Evolutionary conservation across 75 land plant species (phyloP).

Genomic region (Sequoia sempervirens): DNA sequence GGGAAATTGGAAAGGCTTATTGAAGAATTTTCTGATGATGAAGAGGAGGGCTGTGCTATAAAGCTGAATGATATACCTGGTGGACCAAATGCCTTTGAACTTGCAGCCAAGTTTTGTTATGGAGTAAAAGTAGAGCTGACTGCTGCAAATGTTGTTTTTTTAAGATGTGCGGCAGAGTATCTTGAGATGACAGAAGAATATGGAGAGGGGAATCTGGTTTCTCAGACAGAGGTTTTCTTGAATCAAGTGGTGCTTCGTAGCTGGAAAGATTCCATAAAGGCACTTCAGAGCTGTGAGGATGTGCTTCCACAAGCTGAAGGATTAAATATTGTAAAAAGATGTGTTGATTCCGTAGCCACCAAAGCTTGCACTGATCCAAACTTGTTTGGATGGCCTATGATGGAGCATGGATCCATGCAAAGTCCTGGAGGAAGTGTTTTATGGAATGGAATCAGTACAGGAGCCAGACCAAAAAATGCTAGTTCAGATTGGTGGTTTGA

Average conservation of each 20-base stretch:
- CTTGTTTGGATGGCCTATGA: conserved; percentile 74
- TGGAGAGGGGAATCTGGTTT: conserved; percentile 78
- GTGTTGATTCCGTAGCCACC: conserved; percentile 64
- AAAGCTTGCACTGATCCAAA: conserved; percentile 80
- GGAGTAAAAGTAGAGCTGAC: conserved; percentile 82
- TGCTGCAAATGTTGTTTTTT: conserved; percentile 66
- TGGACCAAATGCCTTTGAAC: conserved; percentile 81
- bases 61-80: conserved; percentile 67
- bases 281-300: conserved; percentile 69
- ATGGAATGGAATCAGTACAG: conserved; percentile 95
- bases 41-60: conserved; percentile 37
- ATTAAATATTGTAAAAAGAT: conserved; percentile 53
- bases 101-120: conserved; percentile 87
- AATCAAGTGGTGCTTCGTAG: conserved; percentile 69
- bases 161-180: conserved; percentile 76
- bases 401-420: conserved; percentile 65
- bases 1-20: conserved; percentile 63
- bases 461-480: conserved; percentile 60
- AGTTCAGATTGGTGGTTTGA: conserved; percentile 93
- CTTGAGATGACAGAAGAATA: conserved; percentile 84
- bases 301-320: conserved; percentile 63
- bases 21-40: conserved; percentile 48
- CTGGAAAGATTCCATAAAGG: conserved; percentile 74
- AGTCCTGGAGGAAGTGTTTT: conserved; percentile 87
- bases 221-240: conserved; percentile 63